Percentiles rank a stretch among this genome's conserved stretches.
Evolutionary conservation across 2,329 filamentous ascomycete genomes (phyloP).

Genomic region (Grosmannia penicillata): DNA sequence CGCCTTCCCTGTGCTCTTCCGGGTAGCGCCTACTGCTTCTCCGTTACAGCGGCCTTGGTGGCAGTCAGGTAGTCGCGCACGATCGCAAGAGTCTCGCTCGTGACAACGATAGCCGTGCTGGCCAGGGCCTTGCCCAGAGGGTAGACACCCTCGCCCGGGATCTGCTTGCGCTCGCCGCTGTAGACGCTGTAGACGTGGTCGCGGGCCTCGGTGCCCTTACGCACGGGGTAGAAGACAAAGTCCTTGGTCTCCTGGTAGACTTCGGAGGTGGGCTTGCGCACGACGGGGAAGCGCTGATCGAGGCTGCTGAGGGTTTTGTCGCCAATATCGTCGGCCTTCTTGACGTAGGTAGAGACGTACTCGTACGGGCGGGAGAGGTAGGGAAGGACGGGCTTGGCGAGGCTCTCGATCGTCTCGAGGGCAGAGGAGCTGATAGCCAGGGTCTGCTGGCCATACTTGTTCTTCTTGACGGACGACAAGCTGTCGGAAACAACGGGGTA

Average conservation of each 20-base stretch:
- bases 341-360: conserved; percentile 73
- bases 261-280: conserved; percentile 63
- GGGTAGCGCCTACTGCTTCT: conserved; percentile 25
- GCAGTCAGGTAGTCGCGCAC: conserved; percentile 41
- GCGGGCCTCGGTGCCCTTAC: conserved; percentile 44
- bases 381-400: conserved; percentile 65
- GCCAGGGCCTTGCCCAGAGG: conserved; percentile 55
- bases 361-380: conserved; percentile 67
- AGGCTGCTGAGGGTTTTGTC: conserved; percentile 56
- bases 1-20: too few species aligned
- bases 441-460: conserved; percentile 73
- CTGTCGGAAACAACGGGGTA: conserved; percentile 75
- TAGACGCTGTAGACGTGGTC: conserved; percentile 46
- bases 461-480: conserved; percentile 63
- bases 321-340: conserved; percentile 64
- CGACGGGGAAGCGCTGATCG: conserved; percentile 54
- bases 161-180: conserved; percentile 45
- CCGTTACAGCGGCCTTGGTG: conserved; percentile 43
- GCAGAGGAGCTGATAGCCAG: conserved; percentile 59
- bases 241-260: conserved; percentile 50
- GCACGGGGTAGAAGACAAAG: conserved; percentile 46
- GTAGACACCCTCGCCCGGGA: conserved; percentile 48
- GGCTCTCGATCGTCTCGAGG: conserved; percentile 61
- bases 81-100: conserved; percentile 48
- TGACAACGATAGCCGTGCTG: conserved; percentile 51